A percentile compares a stretch with the other conserved stretches of the same genome.
Evolutionary conservation across 2,329 filamentous ascomycete species (phyloP).

Genomic region (Talaromyces sp.): DNA sequence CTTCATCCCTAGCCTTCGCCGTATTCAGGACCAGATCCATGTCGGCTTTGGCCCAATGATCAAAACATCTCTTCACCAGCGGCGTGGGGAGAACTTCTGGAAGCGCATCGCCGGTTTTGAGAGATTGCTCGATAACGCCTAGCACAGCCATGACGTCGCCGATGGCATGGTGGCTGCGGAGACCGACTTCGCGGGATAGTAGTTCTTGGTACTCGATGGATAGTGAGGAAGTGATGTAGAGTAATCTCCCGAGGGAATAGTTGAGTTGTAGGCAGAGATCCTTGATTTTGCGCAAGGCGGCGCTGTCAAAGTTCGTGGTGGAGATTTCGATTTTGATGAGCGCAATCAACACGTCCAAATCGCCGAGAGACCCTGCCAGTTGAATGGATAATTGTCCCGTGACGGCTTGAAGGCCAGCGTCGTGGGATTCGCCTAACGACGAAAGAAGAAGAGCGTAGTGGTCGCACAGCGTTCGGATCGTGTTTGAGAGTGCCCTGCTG

Average conservation of each 20-base stretch:
- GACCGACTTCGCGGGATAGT: slow-evolving; percentile 35
- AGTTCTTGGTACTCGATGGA: slow-evolving; percentile 39
- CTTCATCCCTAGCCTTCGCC: slow-evolving; percentile 36
- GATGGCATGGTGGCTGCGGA: slow-evolving; percentile 42
- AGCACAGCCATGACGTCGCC: slow-evolving; percentile 50
- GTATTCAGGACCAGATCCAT: slow-evolving; percentile 27
- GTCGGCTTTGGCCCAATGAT: slow-evolving; percentile 22
- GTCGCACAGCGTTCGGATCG: slow-evolving; percentile 41
- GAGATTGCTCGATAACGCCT: slow-evolving; percentile 43
- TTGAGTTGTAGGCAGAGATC: slow-evolving; percentile 30
- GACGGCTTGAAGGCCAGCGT: slow-evolving; percentile 19
- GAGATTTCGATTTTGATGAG: slow-evolving; percentile 38
- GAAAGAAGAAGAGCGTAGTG: slow-evolving; percentile 49
- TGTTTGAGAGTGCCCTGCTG: slow-evolving; percentile 43
- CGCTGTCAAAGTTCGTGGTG: slow-evolving; percentile 34
- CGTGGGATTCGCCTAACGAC: slow-evolving; percentile 34
- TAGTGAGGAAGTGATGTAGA: slow-evolving; percentile 29
- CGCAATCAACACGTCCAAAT: slow-evolving; percentile 31
- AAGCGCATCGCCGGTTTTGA: slow-evolving; percentile 46
- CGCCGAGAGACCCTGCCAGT: slow-evolving; percentile 28
- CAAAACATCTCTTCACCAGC: slow-evolving; percentile 35
- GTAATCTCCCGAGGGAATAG: slow-evolving; percentile 32
- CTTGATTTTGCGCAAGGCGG: slow-evolving; percentile 29
- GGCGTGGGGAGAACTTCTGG: slow-evolving; percentile 48
- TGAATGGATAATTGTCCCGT: slow-evolving; percentile 30